phyloP scores from a whole-genome alignment of 2,329 filamentous ascomycete species.

The Nemania abortiva region DNA sequence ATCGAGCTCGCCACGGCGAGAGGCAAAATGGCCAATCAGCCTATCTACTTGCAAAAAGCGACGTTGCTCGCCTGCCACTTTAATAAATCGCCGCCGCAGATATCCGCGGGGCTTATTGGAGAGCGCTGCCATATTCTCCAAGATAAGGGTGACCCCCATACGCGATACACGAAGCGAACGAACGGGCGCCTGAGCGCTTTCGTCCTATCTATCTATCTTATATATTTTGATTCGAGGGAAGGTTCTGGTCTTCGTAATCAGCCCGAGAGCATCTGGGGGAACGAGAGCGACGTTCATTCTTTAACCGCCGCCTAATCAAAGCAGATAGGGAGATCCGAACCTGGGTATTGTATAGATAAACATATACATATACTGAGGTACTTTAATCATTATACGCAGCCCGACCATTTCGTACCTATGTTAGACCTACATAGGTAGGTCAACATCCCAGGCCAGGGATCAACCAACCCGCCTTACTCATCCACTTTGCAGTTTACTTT shows the following conservation, averaged over 20 bases:
- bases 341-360: not conserved
- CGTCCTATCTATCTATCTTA: not conserved
- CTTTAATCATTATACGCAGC: not conserved
- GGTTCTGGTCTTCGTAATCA: not conserved
- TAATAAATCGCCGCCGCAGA: not conserved
- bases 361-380: too few species aligned
- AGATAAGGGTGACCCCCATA: slow-evolving; percentile 13
- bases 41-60: slow-evolving; percentile 12
- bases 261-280: not conserved
- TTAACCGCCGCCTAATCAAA: slow-evolving; percentile 4
- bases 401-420: not conserved
- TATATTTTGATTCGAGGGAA: not conserved
- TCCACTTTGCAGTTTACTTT: not conserved
- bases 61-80: slow-evolving; percentile 1
- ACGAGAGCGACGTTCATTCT: not conserved
- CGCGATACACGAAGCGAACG: not conserved
- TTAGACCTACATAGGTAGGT: not conserved
- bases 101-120: slow-evolving; percentile 1
- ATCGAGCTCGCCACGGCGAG: slow-evolving; percentile 11
- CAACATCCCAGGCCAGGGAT: not conserved
- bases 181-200: not conserved
- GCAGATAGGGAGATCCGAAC: not conserved
- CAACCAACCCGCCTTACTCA: not conserved
- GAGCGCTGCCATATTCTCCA: not conserved
- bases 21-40: slow-evolving; percentile 24